These are phyloP conservation scores for Auricularia sp. DNA, from an alignment of 768 basidiomycete species.

Conservation along the genomic window DNA sequence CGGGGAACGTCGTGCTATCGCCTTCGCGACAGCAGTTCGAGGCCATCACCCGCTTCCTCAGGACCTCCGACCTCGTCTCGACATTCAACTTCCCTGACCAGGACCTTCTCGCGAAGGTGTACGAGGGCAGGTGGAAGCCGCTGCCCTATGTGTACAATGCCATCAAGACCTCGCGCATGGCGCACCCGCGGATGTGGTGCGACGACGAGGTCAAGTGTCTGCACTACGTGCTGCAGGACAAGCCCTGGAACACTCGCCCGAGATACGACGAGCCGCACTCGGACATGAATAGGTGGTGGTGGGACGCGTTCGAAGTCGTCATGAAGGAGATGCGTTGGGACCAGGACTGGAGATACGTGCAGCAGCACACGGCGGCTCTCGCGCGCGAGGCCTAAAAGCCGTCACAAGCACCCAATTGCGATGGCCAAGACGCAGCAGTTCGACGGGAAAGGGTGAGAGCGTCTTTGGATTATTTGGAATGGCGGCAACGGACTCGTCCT, in stretches of 20 bases:
- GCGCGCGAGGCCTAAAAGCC: background rate
- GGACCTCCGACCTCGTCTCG: constrained; percentile 40
- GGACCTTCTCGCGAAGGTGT: constrained; percentile 75
- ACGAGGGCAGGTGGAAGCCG: constrained; percentile 67
- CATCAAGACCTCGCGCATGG: constrained; percentile 67
- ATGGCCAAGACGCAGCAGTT: too few relatives aligned
- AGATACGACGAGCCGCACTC: constrained; percentile 36
- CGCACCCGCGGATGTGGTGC: constrained; percentile 70
- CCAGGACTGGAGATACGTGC: background rate
- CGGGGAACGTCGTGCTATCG: constrained; percentile 74
- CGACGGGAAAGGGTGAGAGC: too few relatives aligned
- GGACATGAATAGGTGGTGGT: constrained; percentile 66
- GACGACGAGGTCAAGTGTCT: constrained; percentile 79
- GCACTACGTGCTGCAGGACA: constrained; percentile 79
- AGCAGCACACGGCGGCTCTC: background rate
- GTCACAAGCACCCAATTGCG: too few relatives aligned
- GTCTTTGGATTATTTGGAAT: too few relatives aligned
- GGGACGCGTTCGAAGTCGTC: constrained; percentile 50
- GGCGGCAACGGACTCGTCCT: too few relatives aligned
- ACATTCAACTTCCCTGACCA: constrained; percentile 81
- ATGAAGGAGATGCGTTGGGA: background rate
- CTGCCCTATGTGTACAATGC: constrained; percentile 88
- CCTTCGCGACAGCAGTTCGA: constrained; percentile 54
- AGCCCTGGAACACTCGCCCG: constrained; percentile 66
- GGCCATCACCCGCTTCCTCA: constrained; percentile 46